These are phyloP conservation scores for Mortierella sp. DNA, from an alignment of 371 early-diverging fungal species.

Conservation along the genomic window DNA sequence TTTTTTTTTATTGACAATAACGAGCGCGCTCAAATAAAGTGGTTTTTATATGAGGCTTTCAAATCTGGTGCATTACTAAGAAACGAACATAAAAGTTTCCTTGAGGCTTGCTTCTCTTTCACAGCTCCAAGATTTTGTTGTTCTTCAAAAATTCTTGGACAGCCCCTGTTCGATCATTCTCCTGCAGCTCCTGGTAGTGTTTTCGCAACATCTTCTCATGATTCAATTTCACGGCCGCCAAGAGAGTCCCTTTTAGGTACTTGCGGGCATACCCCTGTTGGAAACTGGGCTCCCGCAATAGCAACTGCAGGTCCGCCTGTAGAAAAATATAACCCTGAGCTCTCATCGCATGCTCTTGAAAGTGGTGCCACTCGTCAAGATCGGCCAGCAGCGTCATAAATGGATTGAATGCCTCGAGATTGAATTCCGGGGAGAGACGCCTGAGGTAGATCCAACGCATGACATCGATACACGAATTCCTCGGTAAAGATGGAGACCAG, in stretches of 20 bases:
- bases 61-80: background rate
- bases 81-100: too few species aligned
- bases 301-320: too few species aligned
- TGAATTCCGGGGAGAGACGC: background rate
- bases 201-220: background rate
- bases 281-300: background rate
- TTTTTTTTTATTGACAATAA: background rate
- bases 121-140: background rate
- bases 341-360: conserved; percentile 10
- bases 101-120: too few species aligned
- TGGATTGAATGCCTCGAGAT: background rate
- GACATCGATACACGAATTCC: conserved; percentile 8
- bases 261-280: background rate
- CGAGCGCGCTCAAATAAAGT: background rate
- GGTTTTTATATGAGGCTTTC: background rate
- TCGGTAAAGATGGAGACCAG: background rate
- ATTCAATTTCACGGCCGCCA: background rate
- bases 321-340: background rate
- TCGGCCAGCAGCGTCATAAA: conserved; percentile 8
- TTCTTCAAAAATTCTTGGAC: background rate
- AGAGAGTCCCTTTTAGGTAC: background rate
- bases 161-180: background rate
- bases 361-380: conserved; percentile 6
- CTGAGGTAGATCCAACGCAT: conserved; percentile 16
- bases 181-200: background rate